Base-by-base conservation (phyloP, 257 asterid genomes). In the Petunia axillaris region DNA sequence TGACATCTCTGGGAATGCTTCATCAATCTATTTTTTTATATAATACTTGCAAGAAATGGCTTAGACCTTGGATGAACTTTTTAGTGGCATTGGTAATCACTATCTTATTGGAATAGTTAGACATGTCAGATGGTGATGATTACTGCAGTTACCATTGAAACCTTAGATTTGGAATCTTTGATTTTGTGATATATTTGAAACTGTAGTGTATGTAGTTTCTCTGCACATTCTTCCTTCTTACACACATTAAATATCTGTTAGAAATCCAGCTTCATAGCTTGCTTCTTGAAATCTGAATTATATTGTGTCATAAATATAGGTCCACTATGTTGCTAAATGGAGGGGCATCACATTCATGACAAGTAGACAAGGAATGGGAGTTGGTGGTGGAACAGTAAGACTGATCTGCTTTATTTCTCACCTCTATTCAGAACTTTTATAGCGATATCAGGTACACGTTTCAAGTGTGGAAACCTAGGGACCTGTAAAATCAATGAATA, bases 291-390 rank as follows among this genome's bases (percentile, higher is more conserved):
- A 8, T 79, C 48, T 79, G 62, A 55, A 16, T 25, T 53, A 52
- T 78, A 58, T 66, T 64, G 39, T 79, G 75, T 66, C 76, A 25
- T 54, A 66, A 67, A 71, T 84, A 73, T 84, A 95, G 99, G 89
- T 95, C 43, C 99, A 95, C 83, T 95, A 95, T n/a, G 99, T 95
- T 7, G 98, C 99, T 74, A 93, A 93, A 89, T 95, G 98, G 98
- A 92, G 83, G 89, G 90, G 91, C 85, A 84, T 93, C 77, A 93
- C 99, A 14, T 93, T 93, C 84, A 93, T 93, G 98, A 95, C 97
- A 55, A 93, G 98, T 79, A 85, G 98, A 84, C 98, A 95, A 86
- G 99, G 98, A 80, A 84, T 92, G 52, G 98, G 97, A 60, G 98
- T 95, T 82, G 90, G 92, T 77, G 99, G 98, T 79, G 99, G 99